Percentiles rank a stretch among this genome's conserved stretches.
Evolutionary conservation across 345 rosid genomes (phyloP).

Genomic region (Conringia planisiliqua): DNA sequence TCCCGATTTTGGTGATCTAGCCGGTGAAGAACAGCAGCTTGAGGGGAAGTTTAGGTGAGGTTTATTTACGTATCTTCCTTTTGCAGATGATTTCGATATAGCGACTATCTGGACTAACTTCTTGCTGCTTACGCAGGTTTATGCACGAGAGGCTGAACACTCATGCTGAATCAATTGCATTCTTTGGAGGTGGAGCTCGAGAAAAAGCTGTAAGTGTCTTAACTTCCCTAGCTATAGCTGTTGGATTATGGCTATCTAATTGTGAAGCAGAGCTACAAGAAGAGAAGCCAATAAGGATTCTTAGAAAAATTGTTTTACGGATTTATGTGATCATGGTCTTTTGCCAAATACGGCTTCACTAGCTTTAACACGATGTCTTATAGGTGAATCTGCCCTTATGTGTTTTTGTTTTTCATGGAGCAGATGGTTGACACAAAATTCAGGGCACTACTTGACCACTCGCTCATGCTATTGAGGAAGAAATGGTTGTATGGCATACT

Average conservation of each 20-base stretch:
- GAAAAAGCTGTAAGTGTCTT: slow-evolving; percentile 84
- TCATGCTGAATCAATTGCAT: slow-evolving; percentile 99
- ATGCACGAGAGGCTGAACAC: slow-evolving; percentile 97
- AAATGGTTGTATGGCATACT: slow-evolving; percentile 89
- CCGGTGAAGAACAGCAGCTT: slow-evolving; percentile 79
- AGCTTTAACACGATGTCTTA: slow-evolving; percentile 8
- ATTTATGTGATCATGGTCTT: background rate
- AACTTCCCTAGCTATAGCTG: slow-evolving; percentile 1
- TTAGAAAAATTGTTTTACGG: background rate
- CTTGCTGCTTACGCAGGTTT: slow-evolving; percentile 54
- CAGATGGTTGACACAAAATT: slow-evolving; percentile 96
- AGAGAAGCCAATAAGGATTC: background rate
- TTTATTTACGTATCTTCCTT: background rate
- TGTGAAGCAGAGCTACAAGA: background rate
- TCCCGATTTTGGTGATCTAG: slow-evolving; percentile 92
- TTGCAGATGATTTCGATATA: slow-evolving; percentile 17
- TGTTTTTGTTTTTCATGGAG: background rate
- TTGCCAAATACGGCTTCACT: slow-evolving; percentile 6
- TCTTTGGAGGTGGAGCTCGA: slow-evolving; percentile 99
- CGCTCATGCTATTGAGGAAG: slow-evolving; percentile 72
- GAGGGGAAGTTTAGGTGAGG: slow-evolving; percentile 93
- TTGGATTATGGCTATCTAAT: background rate
- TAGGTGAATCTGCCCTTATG: background rate
- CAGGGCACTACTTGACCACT: slow-evolving; percentile 79
- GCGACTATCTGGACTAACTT: slow-evolving; percentile 13